Base-by-base conservation (phyloP, 768 basidiomycete species). In the Cubamyces lactineus region DNA sequence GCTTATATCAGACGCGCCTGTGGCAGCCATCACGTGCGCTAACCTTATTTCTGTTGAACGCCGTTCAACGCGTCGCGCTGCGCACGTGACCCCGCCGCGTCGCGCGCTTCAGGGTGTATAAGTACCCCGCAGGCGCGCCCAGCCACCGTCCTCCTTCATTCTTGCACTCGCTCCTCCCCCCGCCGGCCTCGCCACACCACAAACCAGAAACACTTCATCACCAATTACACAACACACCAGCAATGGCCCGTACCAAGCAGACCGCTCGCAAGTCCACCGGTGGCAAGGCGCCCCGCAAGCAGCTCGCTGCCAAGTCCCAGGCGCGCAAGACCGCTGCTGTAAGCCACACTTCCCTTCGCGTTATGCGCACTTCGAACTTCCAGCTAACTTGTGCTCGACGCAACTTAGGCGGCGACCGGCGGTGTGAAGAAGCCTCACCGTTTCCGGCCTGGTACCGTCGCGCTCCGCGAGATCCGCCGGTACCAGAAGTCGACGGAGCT, bases 201-300 rank as follows among this genome's bases (percentile, higher is more conserved):
- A 49, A 46, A 28, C 34, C 45, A 5, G 26, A 30, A 12, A 7
- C 19, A 21, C 53, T 11, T 48, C 62, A 53, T 41, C 47, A 40
- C 49, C 26, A 48, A 42, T 28, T 15, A 46, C 47, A 39, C 41
- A 21, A 7, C 17, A 59, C 19, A 60, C n/a, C 39, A 65, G 34
- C 69, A 74, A 89, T 89, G 87, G 87, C 87, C 50, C 87, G 87
- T 59, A 89, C 87, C 57, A 87, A 89, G 76, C 87, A 89, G 80
- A 88, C 87, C 54, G 87, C 87, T 51, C 86, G 86, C 79, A 89
- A 89, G 77, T 87, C 86, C 51, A 89, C 87, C 58, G 87, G 87
- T 82, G 87, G 87, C 84, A 85, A 86, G 73, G 84, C 85, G 5
- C 87, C 84, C 52, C 87, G 87, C 78, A 88, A 88, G 74, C 87